Evolutionary conservation across 2,329 filamentous ascomycete genomes (phyloP).

Genomic region (Chaetomium sp.): DNA sequence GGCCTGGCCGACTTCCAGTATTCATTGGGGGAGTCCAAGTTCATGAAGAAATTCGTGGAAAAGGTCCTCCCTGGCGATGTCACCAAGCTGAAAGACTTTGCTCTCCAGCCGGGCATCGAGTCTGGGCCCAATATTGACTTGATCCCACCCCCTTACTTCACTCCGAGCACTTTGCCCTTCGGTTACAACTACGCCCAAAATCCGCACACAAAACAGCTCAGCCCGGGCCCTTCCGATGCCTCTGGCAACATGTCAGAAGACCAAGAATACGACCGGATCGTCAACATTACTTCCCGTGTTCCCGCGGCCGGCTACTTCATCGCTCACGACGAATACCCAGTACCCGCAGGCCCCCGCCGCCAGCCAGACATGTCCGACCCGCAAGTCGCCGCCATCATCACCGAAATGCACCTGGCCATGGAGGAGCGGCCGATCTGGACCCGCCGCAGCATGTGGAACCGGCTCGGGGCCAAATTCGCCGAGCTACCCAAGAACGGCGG

Average conservation of each 20-base stretch:
- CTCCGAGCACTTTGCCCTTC: constrained; percentile 67
- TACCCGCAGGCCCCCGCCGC: constrained; percentile 53
- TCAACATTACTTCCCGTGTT: constrained; percentile 52
- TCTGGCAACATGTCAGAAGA: constrained; percentile 40
- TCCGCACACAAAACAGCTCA: constrained; percentile 52
- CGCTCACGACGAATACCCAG: constrained; percentile 55
- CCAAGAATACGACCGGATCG: constrained; percentile 44
- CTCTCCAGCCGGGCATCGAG: constrained; percentile 57
- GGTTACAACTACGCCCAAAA: constrained; percentile 83
- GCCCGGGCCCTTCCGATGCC: constrained; percentile 5
- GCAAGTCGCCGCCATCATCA: constrained; percentile 58
- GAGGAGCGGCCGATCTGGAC: constrained; percentile 78
- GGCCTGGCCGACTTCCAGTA: constrained; percentile 82
- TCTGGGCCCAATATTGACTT: constrained; percentile 58
- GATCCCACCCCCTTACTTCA: constrained; percentile 73
- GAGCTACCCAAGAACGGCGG: constrained; percentile 41
- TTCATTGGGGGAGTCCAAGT: constrained; percentile 59
- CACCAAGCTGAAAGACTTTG: constrained; percentile 53
- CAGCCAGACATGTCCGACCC: constrained; percentile 54
- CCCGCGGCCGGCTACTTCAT: constrained; percentile 54
- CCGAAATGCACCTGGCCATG: constrained; percentile 58
- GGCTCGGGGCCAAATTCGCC: constrained; percentile 41
- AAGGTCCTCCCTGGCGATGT: constrained; percentile 64
- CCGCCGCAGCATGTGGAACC: constrained; percentile 71
- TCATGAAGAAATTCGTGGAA: constrained; percentile 65